These are phyloP conservation scores for Candida wancherniae DNA, from an alignment of 805 yeast species.

Conservation along the genomic window DNA sequence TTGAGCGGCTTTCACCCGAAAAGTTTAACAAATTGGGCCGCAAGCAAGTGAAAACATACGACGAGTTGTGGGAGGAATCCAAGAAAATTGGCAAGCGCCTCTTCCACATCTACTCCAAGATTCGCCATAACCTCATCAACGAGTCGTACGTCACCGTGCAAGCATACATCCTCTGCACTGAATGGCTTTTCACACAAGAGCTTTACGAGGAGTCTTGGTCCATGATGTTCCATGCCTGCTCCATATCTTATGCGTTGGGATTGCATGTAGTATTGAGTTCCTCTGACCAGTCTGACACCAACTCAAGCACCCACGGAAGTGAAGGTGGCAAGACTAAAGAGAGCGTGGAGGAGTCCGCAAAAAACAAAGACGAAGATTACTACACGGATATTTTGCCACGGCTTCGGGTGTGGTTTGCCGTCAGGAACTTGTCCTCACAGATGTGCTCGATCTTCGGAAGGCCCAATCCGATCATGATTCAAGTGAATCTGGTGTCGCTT, in stretches of 20 bases:
- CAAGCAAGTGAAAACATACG: slow-evolving; percentile 9
- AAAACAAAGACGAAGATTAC: slow-evolving; percentile 32
- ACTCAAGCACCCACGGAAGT: not conserved
- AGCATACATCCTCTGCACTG: slow-evolving; percentile 48
- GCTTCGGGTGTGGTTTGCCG: slow-evolving; percentile 47
- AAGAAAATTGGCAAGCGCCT: slow-evolving; percentile 22
- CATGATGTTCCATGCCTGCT: slow-evolving; percentile 44
- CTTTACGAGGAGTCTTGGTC: slow-evolving; percentile 51
- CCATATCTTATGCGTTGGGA: slow-evolving; percentile 49
- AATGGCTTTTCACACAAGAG: slow-evolving; percentile 45
- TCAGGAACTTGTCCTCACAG: slow-evolving; percentile 44
- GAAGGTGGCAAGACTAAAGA: slow-evolving; percentile 1
- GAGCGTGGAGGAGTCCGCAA: slow-evolving; percentile 17
- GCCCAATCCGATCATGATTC: slow-evolving; percentile 47
- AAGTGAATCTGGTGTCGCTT: slow-evolving; percentile 28
- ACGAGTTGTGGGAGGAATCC: slow-evolving; percentile 18
- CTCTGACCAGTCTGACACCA: not conserved
- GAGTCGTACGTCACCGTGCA: slow-evolving; percentile 47
- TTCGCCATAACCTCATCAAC: slow-evolving; percentile 42
- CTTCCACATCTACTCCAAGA: slow-evolving; percentile 38
- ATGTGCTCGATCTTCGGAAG: slow-evolving; percentile 49
- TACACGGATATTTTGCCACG: slow-evolving; percentile 24
- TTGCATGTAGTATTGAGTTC: slow-evolving; percentile 37
- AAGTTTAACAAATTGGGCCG: slow-evolving; percentile 16
- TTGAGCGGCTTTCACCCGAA: slow-evolving; percentile 32